Conservation (phyloP, 2,329 filamentous ascomycete genomes). For the Monosporascus cannonballus region DNA sequence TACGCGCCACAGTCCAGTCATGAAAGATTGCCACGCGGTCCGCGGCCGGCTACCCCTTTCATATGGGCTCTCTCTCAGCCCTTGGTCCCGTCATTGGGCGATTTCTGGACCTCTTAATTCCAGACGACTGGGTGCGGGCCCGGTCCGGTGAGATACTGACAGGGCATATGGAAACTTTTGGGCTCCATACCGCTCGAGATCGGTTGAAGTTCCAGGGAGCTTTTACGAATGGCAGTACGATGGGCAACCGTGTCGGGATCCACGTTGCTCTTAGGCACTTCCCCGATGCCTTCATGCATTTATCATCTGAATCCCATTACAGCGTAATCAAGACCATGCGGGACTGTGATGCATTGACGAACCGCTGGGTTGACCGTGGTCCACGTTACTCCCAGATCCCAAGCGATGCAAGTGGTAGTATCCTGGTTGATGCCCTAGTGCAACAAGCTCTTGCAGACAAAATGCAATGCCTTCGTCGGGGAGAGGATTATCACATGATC, state of each 20-base stretch:
- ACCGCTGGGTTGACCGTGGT: slow-evolving; percentile 1
- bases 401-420: neutral
- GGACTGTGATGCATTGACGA: slow-evolving; percentile 6
- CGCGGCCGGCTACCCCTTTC: slow-evolving; percentile 3
- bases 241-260: slow-evolving; percentile 9
- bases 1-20: slow-evolving; percentile 2
- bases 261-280: slow-evolving; percentile 5
- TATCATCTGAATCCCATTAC: slow-evolving; percentile 8
- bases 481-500: slow-evolving; percentile 2
- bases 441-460: slow-evolving; percentile 1
- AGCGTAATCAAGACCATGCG: slow-evolving; percentile 7
- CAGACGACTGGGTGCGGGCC: slow-evolving; percentile 1
- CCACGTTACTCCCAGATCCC: slow-evolving; percentile 1
- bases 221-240: slow-evolving; percentile 9
- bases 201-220: slow-evolving; percentile 2
- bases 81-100: slow-evolving; percentile 6
- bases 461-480: neutral
- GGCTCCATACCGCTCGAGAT: neutral
- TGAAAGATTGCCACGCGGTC: slow-evolving; percentile 7
- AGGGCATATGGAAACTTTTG: slow-evolving; percentile 2
- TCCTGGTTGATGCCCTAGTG: slow-evolving; percentile 2
- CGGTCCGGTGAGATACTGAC: slow-evolving; percentile 1
- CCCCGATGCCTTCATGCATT: slow-evolving; percentile 6
- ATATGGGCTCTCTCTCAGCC: slow-evolving; percentile 6
- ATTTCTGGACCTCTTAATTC: slow-evolving; percentile 4